Evolutionary conservation across 768 basidiomycete genomes (phyloP).

Genomic region (Chiua virens): DNA sequence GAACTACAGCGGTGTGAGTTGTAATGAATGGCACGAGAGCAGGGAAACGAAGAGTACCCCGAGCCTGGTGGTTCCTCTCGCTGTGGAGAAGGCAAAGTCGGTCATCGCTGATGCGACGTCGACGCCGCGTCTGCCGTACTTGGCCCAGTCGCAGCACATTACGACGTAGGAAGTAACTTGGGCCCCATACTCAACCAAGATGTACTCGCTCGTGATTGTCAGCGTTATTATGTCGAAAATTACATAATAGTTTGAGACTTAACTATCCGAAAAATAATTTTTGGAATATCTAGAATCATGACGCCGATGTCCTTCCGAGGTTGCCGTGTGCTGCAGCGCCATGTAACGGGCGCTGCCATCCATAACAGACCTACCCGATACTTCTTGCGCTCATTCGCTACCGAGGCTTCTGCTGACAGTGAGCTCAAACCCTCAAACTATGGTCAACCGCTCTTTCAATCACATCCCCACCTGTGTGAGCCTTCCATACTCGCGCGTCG

Average conservation of each 20-base stretch:
- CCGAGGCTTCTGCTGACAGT: constrained; percentile 25
- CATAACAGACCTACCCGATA: not conserved
- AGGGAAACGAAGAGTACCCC: constrained; percentile 49
- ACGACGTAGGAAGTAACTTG: not conserved
- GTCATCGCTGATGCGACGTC: constrained; percentile 66
- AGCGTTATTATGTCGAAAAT: not conserved
- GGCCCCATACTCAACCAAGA: too few relatives aligned
- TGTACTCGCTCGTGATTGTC: constrained; percentile 25
- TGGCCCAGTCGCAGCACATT: constrained; percentile 41
- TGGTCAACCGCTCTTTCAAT: constrained; percentile 75
- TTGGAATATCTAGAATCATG: not conserved
- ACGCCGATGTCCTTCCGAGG: constrained; percentile 19
- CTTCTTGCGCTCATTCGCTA: constrained; percentile 32
- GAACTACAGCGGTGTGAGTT: constrained; percentile 49
- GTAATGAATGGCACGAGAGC: constrained; percentile 2
- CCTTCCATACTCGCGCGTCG: constrained; percentile 7
- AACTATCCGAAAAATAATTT: constrained; percentile 1
- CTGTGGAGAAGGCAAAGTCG: constrained; percentile 65
- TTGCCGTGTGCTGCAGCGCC: constrained; percentile 16
- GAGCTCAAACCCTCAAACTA: constrained; percentile 67
- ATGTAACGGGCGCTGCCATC: not conserved
- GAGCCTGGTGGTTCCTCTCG: constrained; percentile 64
- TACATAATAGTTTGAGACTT: not conserved
- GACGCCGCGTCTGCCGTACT: constrained; percentile 53
- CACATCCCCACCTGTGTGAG: constrained; percentile 81